Base-by-base conservation (phyloP, 345 rosid species). In the Pistacia integerrima region DNA sequence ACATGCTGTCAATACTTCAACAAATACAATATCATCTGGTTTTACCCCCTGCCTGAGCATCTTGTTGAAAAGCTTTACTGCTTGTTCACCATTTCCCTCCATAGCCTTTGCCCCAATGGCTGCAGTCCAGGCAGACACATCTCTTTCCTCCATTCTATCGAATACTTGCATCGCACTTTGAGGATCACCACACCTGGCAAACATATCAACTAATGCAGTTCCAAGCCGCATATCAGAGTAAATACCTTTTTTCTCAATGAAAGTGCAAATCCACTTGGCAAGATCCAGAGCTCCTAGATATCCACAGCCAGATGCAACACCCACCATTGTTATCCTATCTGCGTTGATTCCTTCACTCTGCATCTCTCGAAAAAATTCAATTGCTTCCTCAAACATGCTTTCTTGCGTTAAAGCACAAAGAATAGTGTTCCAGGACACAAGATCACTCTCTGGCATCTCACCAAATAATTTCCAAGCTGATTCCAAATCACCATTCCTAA, bases 61-160 rank as follows among this genome's bases (percentile, higher is more conserved):
- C 78, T 84, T 80, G 65, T 77, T 46, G 77, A 88, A 88, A 69
- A 91, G 89, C 73, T 84, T 82, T 44, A 89, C 68, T 2, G 93
- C 90, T 36, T 48, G 69, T 64, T 74, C 51, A 2, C 90, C 88
- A 3, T 83, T 82, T 76, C 95, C 93, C 64, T 86, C 78, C 73
- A 85, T 83, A 55, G 93, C 90, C 88, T 84, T 91, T 5, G 85
- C 85, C 68, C 90, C 81, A 33, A 91, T 88, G 75, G 89, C 91
- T 13, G 88, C 92, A 64, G 93, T 91, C 95, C 95, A 89, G 73
- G 95, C 90, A 6, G 89, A 86, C 56, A 89, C 87, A 75, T 91
- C 95, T 79, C 78, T 88, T 70, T 79, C 75, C 52, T 67, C 82
- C 88, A 91, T 82, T 64, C 74, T 60, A 64, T 75, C 10, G 25